Base-by-base conservation (phyloP, 2,329 filamentous ascomycete species). In the Diaporthe eres region DNA sequence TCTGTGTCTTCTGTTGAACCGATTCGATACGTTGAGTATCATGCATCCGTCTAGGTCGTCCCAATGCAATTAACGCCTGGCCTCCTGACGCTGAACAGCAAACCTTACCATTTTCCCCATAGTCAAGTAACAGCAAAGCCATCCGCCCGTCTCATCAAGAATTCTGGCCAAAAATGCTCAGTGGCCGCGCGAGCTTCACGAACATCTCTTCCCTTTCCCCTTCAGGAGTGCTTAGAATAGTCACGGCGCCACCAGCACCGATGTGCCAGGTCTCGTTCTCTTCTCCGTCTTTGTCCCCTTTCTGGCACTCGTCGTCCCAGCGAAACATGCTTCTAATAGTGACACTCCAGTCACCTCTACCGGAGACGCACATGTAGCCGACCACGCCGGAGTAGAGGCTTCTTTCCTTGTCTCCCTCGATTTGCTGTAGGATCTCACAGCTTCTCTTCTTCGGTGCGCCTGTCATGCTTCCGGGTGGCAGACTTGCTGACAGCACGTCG, bases 391-490 rank as follows among this genome's bases (percentile, higher is more conserved):
- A 95, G 84, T 98, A 98, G 70, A 98, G 85, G 44, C 95, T 92
- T 71, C 96, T 88, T 79, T 92, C 90, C 75, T 86, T 84, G 5
- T 87, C 82, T 25, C 84, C 85, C 84, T 98, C 96, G 57, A 98
- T 88, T 4, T 88, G 85, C 76, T 89, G 88, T 28, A 98, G 87
- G 63, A 98, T 90, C 86, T 98, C 93, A 83, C 96, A 98, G 78
- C 94, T 96, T 65, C 96, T 90, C 85, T 96, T 96, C 87, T 98
- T 98, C 0, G 96, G 97, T 0, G 96, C 96, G 9, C 97, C 97
- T 2, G 96, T 98, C 97, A 98, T 98, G 80, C 94, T 96, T 0
- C 97, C 96, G 0, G 97, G 95, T 0, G 97, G 96, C 0, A 98
- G 88, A 65, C 92, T 94, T 9, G 92, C 89, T 0, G 93, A 91